Evolutionary conservation across 2,329 filamentous ascomycete species (phyloP).

Genomic region (Pseudogymnoascus sp.): DNA sequence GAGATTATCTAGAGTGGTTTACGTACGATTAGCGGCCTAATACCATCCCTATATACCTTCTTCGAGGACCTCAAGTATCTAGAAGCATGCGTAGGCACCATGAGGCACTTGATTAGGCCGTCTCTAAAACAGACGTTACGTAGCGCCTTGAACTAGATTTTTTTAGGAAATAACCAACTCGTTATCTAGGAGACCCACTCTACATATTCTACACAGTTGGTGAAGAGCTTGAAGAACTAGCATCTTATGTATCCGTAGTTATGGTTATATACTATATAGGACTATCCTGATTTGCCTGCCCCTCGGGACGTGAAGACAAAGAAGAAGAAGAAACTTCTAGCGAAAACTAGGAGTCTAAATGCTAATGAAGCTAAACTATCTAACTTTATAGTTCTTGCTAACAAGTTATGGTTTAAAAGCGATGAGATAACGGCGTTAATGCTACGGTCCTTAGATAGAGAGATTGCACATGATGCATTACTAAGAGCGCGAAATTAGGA

Average conservation of each 20-base stretch:
- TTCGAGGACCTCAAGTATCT: slow-evolving; percentile 32
- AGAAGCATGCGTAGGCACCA: slow-evolving; percentile 20
- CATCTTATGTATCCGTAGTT: slow-evolving; percentile 21
- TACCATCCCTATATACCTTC: slow-evolving; percentile 31
- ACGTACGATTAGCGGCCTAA: slow-evolving; percentile 20
- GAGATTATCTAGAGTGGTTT: slow-evolving; percentile 26
- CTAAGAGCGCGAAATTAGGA: background rate
- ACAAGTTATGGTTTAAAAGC: slow-evolving; percentile 13
- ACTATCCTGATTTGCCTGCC: slow-evolving; percentile 19
- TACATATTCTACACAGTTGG: background rate
- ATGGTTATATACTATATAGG: slow-evolving; percentile 27
- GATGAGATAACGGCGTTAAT: slow-evolving; percentile 8
- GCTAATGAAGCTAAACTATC: slow-evolving; percentile 11
- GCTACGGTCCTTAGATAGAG: background rate
- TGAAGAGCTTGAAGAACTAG: background rate
- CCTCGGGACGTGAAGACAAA: slow-evolving; percentile 14
- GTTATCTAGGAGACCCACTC: slow-evolving; percentile 12
- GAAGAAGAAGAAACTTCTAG: slow-evolving; percentile 16
- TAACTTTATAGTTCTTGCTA: slow-evolving; percentile 10
- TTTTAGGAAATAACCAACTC: background rate
- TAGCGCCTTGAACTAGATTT: background rate
- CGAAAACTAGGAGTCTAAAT: slow-evolving; percentile 9
- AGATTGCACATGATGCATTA: background rate
- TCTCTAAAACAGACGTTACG: slow-evolving; percentile 13
- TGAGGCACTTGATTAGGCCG: slow-evolving; percentile 24